Evolutionary conservation across 2,329 filamentous ascomycete genomes (phyloP).

Genomic region (Leptographium flavum): DNA sequence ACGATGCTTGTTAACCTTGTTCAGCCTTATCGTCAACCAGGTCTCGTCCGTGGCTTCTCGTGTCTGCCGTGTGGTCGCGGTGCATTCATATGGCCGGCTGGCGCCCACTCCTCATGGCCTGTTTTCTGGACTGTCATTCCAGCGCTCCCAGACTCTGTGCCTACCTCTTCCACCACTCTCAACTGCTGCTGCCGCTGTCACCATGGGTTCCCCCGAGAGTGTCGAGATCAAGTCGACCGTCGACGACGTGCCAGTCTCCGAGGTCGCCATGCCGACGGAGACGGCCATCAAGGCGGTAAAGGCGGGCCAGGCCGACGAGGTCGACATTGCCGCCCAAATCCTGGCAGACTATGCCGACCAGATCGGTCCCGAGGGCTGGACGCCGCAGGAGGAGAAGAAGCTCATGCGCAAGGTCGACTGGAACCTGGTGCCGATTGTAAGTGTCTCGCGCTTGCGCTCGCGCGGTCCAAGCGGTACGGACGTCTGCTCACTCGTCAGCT

Average conservation of each 20-base stretch:
- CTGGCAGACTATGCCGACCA: slow-evolving; percentile 12
- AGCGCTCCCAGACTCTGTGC: neutral
- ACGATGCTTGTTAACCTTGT: neutral
- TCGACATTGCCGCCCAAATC: slow-evolving; percentile 16
- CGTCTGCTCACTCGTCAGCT: no score
- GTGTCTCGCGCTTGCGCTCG: slow-evolving; percentile 8
- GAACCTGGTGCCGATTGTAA: slow-evolving; percentile 11
- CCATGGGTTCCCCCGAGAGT: neutral
- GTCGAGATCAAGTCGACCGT: neutral
- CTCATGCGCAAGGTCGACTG: slow-evolving; percentile 10
- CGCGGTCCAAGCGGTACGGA: no score
- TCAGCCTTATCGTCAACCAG: neutral
- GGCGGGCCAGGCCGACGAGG: slow-evolving; percentile 13
- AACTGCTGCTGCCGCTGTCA: neutral
- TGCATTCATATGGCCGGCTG: neutral
- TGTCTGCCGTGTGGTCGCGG: no score
- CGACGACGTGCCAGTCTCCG: no score
- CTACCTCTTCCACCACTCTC: neutral
- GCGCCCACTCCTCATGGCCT: neutral
- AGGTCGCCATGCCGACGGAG: slow-evolving; percentile 1
- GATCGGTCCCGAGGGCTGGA: slow-evolving; percentile 7
- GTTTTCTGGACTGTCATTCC: neutral
- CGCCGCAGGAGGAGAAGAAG: slow-evolving; percentile 10
- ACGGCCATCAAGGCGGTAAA: slow-evolving; percentile 9
- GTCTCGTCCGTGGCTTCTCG: neutral